phyloP scores from a whole-genome alignment of 257 asterid genomes.

The Jacaranda copaia region DNA sequence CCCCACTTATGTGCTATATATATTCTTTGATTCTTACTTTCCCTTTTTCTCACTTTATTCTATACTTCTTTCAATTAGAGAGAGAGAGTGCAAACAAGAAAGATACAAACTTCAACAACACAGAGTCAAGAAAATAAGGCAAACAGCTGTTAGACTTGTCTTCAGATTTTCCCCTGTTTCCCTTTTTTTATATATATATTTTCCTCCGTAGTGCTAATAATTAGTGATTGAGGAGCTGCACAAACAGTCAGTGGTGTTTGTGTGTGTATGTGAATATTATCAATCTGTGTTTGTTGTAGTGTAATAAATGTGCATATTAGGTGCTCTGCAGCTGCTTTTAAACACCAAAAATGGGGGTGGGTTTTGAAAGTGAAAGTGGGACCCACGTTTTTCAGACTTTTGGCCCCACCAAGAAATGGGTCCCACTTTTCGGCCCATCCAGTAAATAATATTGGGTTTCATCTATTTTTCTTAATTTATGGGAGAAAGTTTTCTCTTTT shows the following conservation, averaged over 20 bases:
- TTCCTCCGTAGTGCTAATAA: conserved; percentile 14
- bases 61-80: conserved; percentile 46
- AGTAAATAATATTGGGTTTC: conserved; percentile 12
- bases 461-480: background rate
- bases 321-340: conserved; percentile 65
- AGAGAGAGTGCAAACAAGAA: conserved; percentile 39
- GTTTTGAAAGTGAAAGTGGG: conserved; percentile 47
- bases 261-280: background rate
- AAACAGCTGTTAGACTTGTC: conserved; percentile 52
- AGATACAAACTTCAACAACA: conserved; percentile 39
- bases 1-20: conserved; percentile 33
- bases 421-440: conserved; percentile 30
- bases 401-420: conserved; percentile 36
- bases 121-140: conserved; percentile 36
- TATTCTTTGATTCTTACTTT: conserved; percentile 46
- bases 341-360: conserved; percentile 39
- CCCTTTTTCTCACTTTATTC: conserved; percentile 55
- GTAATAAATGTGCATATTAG: conserved; percentile 32
- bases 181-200: background rate
- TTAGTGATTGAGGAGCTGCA: conserved; percentile 25
- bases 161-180: conserved; percentile 19
- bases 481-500: background rate
- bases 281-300: background rate
- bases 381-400: conserved; percentile 35
- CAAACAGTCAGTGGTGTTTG: conserved; percentile 23